phyloP scores from a whole-genome alignment of 352 stramenopile genomes.

The Phytopythium helicoides region DNA sequence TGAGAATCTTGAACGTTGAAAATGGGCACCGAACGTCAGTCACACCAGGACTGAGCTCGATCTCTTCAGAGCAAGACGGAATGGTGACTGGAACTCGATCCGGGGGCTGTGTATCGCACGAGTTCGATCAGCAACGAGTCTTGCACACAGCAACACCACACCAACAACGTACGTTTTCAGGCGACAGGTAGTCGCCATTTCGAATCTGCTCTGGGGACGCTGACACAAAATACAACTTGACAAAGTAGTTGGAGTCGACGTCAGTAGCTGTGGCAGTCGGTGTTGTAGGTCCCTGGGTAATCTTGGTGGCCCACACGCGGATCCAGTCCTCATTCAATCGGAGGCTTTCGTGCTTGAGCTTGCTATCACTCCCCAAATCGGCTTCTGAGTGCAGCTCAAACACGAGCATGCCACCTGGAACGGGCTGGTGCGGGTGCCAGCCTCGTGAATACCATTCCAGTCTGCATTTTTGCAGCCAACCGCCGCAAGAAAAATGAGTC shows the following conservation, averaged over 20 bases:
- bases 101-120: constrained; percentile 36
- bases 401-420: constrained; percentile 70
- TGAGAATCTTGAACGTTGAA: constrained; percentile 63
- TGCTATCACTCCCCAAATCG: neutral
- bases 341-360: neutral
- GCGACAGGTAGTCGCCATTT: constrained; percentile 45
- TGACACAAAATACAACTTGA: constrained; percentile 71
- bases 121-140: neutral
- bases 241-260: constrained; percentile 42
- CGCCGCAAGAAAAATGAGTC: no score
- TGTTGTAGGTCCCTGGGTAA: constrained; percentile 3
- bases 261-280: neutral
- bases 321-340: neutral
- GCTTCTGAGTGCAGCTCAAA: constrained; percentile 59
- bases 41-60: constrained; percentile 35
- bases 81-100: constrained; percentile 65
- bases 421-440: constrained; percentile 74
- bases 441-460: constrained; percentile 66
- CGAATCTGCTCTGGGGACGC: constrained; percentile 74
- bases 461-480: constrained; percentile 24
- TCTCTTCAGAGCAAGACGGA: constrained; percentile 64
- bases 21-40: constrained; percentile 60
- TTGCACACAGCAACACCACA: neutral
- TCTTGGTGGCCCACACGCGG: constrained; percentile 1
- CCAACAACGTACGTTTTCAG: constrained; percentile 40